phyloP scores from a whole-genome alignment of 139 green algal species.

The Chlorella vulgaris region DNA sequence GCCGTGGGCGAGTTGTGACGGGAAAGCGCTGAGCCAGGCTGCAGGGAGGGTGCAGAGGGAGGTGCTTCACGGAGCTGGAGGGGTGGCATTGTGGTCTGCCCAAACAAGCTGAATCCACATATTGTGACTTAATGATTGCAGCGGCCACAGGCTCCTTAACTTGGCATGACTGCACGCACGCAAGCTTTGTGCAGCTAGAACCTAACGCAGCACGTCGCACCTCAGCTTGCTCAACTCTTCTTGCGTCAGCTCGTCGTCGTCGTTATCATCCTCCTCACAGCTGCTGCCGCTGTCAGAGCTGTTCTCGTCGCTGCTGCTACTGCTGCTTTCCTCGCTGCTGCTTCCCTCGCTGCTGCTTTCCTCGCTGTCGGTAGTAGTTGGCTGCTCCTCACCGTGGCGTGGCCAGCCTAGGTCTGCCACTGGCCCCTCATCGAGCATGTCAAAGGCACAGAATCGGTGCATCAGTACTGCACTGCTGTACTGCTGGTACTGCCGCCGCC shows the following conservation, averaged over 20 bases:
- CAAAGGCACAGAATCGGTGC: slow-evolving; percentile 18
- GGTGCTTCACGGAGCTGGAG: not conserved
- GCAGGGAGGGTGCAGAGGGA: not conserved
- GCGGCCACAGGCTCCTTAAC: not conserved
- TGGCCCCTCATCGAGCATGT: slow-evolving; percentile 28
- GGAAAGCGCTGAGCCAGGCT: slow-evolving; percentile 35
- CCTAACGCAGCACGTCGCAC: too few species aligned
- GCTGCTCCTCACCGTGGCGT: not conserved
- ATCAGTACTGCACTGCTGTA: slow-evolving; percentile 12
- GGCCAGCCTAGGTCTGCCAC: slow-evolving; percentile 13
- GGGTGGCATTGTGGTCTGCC: too few species aligned
- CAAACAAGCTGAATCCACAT: too few species aligned
- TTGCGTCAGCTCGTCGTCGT: not conserved
- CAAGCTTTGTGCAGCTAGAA: too few species aligned
- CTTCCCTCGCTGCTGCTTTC: not conserved
- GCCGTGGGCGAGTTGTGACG: slow-evolving; percentile 8
- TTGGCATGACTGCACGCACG: not conserved
- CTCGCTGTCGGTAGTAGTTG: not conserved
- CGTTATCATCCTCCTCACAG: not conserved
- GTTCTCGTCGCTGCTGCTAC: not conserved
- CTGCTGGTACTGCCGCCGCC: not conserved
- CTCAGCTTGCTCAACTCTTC: slow-evolving; percentile 32
- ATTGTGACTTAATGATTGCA: too few species aligned
- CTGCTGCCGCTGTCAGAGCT: not conserved
- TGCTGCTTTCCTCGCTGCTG: slow-evolving; percentile 16